These are phyloP conservation scores for Ascodesmis nigricans DNA, from an alignment of 495 filamentous ascomycete species.

Conservation along the genomic window DNA sequence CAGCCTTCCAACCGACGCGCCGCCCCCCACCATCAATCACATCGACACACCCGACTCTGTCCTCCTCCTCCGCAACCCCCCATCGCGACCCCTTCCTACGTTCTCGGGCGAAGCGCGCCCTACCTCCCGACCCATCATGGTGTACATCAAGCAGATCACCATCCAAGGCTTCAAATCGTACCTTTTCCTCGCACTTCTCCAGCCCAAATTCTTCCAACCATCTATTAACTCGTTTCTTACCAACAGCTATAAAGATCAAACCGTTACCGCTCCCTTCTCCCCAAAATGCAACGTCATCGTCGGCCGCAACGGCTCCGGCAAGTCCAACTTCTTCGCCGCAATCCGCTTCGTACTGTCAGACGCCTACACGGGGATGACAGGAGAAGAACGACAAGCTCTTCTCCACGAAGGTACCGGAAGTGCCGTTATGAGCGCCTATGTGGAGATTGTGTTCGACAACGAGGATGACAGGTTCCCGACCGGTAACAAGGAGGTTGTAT, in stretches of 20 bases:
- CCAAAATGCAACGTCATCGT: slow-evolving; percentile 98
- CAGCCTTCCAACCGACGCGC: no score
- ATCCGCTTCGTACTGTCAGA: slow-evolving; percentile 97
- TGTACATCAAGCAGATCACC: slow-evolving; percentile 99
- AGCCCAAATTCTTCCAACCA: neutral
- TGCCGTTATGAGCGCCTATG: slow-evolving; percentile 96
- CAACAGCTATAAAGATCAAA: slow-evolving; percentile 92
- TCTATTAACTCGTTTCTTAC: neutral
- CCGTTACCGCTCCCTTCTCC: slow-evolving; percentile 93
- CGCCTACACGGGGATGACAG: slow-evolving; percentile 86
- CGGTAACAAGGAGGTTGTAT: slow-evolving; percentile 67
- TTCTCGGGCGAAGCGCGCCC: no score
- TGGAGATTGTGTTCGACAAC: slow-evolving; percentile 98
- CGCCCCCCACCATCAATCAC: no score
- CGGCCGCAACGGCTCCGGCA: slow-evolving; percentile 94
- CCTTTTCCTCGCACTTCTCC: slow-evolving; percentile 12
- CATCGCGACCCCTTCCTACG: no score
- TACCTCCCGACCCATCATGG: no score
- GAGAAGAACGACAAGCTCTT: slow-evolving; percentile 86
- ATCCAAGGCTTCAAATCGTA: slow-evolving; percentile 99
- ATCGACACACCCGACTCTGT: no score
- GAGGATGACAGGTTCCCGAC: slow-evolving; percentile 89
- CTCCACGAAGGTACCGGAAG: slow-evolving; percentile 93
- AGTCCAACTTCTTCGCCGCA: slow-evolving; percentile 98
- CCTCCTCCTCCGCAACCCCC: no score